Percentiles rank a stretch among this genome's conserved stretches.
Evolutionary conservation across 805 yeast genomes (phyloP).

Genomic region (Saturnispora kantuleensis): DNA sequence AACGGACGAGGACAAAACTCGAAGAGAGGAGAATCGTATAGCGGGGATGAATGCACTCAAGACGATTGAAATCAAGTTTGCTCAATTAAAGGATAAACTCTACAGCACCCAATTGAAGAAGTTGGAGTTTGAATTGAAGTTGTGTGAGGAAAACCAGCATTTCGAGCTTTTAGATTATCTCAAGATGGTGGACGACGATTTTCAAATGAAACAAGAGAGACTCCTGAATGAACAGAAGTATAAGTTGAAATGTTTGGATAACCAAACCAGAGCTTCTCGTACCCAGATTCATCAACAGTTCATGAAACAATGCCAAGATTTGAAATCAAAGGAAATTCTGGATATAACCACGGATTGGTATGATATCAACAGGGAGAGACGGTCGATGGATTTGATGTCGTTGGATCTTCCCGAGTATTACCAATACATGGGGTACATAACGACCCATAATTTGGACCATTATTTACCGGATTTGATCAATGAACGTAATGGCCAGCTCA

Average conservation of each 20-base stretch:
- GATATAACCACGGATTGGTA: constrained; percentile 85
- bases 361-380: constrained; percentile 78
- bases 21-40: constrained; percentile 36
- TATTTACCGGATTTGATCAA: constrained; percentile 40
- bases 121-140: constrained; percentile 71
- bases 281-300: constrained; percentile 79
- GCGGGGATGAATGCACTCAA: constrained; percentile 66
- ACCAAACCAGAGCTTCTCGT: constrained; percentile 71
- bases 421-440: constrained; percentile 23
- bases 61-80: constrained; percentile 78
- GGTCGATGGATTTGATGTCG: constrained; percentile 62
- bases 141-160: constrained; percentile 84
- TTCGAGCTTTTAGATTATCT: constrained; percentile 76
- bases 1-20: constrained; percentile 17
- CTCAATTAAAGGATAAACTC: constrained; percentile 70
- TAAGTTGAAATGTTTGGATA: constrained; percentile 65
- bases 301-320: constrained; percentile 55
- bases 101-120: constrained; percentile 75
- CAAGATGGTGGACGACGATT: constrained; percentile 59
- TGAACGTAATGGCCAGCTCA: constrained; percentile 55
- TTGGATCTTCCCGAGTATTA: constrained; percentile 40
- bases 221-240: constrained; percentile 40
- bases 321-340: constrained; percentile 52
- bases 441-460: constrained; percentile 18
- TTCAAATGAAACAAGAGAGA: constrained; percentile 51